These are phyloP conservation scores for Alternaria incomplexa DNA, from an alignment of 2,329 filamentous ascomycete species.

Conservation along the genomic window DNA sequence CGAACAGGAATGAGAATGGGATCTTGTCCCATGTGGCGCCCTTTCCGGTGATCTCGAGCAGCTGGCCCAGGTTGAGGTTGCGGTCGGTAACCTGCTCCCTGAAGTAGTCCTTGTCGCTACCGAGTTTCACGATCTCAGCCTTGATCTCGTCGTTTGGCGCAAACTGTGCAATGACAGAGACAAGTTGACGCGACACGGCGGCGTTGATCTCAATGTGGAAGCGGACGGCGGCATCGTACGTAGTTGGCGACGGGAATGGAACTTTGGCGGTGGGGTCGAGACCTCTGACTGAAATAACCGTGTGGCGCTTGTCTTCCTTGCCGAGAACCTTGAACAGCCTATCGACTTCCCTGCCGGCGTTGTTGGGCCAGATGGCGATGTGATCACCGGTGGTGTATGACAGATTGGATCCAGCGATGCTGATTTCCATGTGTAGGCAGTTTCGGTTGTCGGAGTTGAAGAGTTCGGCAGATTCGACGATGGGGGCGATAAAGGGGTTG, in stretches of 20 bases:
- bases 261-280: conserved; percentile 96
- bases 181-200: conserved; percentile 93
- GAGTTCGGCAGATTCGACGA: conserved; percentile 86
- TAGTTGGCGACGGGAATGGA: conserved; percentile 95
- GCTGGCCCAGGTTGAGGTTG: conserved; percentile 87
- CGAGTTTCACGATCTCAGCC: conserved; percentile 85
- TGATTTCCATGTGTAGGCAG: conserved; percentile 95
- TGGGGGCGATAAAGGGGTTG: conserved; percentile 95
- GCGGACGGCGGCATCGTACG: conserved; percentile 88
- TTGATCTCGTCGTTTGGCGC: conserved; percentile 84
- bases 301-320: conserved; percentile 76
- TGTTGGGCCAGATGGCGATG: conserved; percentile 96
- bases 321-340: conserved; percentile 82
- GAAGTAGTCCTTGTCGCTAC: conserved; percentile 95
- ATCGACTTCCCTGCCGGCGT: conserved; percentile 89
- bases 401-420: conserved; percentile 86
- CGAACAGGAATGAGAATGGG: conserved; percentile 93
- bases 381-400: conserved; percentile 97
- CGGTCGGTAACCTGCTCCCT: conserved; percentile 80
- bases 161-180: conserved; percentile 86
- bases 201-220: conserved; percentile 98
- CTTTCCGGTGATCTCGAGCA: conserved; percentile 74
- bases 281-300: conserved; percentile 86
- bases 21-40: conserved; percentile 80
- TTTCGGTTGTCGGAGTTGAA: conserved; percentile 91